These are phyloP conservation scores for Blastocystis sp. DNA, from an alignment of 352 stramenopile species.

Conservation along the genomic window DNA sequence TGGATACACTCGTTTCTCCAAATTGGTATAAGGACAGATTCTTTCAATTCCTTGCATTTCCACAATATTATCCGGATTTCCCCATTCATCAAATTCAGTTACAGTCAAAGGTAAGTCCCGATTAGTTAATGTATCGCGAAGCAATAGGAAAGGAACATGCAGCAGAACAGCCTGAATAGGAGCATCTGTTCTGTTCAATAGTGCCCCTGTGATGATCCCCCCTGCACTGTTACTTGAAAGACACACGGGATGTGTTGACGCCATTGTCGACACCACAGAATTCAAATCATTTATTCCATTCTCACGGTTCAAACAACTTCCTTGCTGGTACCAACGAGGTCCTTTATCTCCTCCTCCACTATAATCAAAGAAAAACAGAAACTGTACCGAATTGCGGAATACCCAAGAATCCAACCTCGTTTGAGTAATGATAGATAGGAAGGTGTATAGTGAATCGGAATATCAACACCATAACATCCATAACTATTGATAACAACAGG, in stretches of 20 bases:
- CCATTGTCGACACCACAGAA: neutral
- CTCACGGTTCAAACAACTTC: neutral
- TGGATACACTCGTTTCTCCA: constrained; percentile 17
- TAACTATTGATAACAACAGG: constrained; percentile 44
- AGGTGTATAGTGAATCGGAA: constrained; percentile 25
- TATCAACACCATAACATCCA: constrained; percentile 52
- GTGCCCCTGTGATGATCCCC: neutral
- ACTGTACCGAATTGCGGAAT: constrained; percentile 8
- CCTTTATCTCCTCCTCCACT: constrained; percentile 57
- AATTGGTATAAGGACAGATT: constrained; percentile 51
- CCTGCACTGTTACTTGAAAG: constrained; percentile 58
- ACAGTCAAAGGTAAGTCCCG: constrained; percentile 47
- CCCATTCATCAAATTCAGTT: constrained; percentile 65
- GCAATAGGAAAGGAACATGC: constrained; percentile 53
- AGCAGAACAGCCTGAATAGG: constrained; percentile 11
- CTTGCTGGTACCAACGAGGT: constrained; percentile 46
- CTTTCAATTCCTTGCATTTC: neutral
- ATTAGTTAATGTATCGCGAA: constrained; percentile 31
- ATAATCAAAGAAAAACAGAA: neutral
- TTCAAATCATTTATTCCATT: constrained; percentile 44
- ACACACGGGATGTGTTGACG: neutral
- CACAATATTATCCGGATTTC: neutral
- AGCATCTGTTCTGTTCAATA: constrained; percentile 2
- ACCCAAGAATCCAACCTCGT: constrained; percentile 33
- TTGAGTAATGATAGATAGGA: neutral